A percentile compares a stretch with the other conserved stretches of the same genome.
These are phyloP conservation scores for Saprolegnia parasitica DNA, from an alignment of 352 stramenopile species.

Conservation along the genomic window DNA sequence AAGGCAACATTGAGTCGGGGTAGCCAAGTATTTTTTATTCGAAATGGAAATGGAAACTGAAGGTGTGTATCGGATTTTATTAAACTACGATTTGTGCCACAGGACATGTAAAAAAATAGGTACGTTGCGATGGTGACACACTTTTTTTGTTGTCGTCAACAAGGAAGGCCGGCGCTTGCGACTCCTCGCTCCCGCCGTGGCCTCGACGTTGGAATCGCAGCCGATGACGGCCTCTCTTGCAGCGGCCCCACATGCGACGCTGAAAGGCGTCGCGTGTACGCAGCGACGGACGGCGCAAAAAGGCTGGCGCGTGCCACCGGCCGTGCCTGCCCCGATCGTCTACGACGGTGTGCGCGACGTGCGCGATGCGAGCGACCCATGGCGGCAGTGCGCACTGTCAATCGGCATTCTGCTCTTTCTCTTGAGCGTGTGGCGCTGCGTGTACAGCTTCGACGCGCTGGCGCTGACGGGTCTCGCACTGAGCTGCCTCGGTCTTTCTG, in stretches of 20 bases:
- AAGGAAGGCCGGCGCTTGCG: constrained; percentile 3
- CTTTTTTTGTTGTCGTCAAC: constrained; percentile 6
- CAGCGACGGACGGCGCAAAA: not conserved
- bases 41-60: too few relatives aligned
- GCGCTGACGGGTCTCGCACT: not conserved
- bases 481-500: not conserved
- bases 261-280: constrained; percentile 9
- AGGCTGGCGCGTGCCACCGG: not conserved
- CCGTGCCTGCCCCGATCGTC: not conserved
- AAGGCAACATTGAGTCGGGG: too few relatives aligned
- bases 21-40: too few relatives aligned
- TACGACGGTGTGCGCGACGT: not conserved
- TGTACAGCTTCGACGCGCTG: constrained; percentile 2
- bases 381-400: not conserved
- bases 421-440: constrained; percentile 13
- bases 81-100: not conserved
- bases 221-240: not conserved
- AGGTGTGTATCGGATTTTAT: not conserved
- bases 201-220: not conserved
- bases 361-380: not conserved
- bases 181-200: not conserved
- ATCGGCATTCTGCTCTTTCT: not conserved
- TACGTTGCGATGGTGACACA: not conserved
- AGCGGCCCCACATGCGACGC: not conserved
- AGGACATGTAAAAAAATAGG: too few relatives aligned